phyloP scores from a whole-genome alignment of 768 basidiomycete species.

The Punctularia strigosozonata region DNA sequence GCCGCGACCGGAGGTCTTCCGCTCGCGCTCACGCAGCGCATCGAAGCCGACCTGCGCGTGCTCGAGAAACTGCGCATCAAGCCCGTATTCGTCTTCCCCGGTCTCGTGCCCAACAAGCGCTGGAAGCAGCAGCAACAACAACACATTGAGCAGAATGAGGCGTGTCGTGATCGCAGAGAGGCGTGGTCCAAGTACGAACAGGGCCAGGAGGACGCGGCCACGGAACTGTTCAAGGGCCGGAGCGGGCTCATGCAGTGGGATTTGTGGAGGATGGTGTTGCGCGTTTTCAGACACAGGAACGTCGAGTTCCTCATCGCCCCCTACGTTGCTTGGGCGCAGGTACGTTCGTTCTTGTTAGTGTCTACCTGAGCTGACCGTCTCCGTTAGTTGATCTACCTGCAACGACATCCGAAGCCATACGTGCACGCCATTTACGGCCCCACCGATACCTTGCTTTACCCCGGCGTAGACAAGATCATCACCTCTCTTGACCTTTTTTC shows the following conservation, averaged over 20 bases:
- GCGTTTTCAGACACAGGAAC: constrained; percentile 88
- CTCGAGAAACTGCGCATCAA: constrained; percentile 91
- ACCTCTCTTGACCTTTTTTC: constrained; percentile 72
- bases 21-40: constrained; percentile 73
- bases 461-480: constrained; percentile 81
- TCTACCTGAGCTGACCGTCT: constrained; percentile 3
- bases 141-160: constrained; percentile 41
- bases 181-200: constrained; percentile 94
- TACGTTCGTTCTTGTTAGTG: constrained; percentile 26
- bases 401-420: constrained; percentile 86
- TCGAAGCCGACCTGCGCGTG: constrained; percentile 83
- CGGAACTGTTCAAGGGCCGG: constrained; percentile 70
- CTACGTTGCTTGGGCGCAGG: constrained; percentile 93
- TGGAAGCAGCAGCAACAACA: constrained; percentile 52
- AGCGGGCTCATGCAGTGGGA: constrained; percentile 72
- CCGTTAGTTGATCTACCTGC: constrained; percentile 81
- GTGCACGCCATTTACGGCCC: constrained; percentile 91
- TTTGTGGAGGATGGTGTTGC: constrained; percentile 85
- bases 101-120: constrained; percentile 68
- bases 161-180: constrained; percentile 63
- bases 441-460: constrained; percentile 83
- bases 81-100: constrained; percentile 97
- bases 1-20: constrained; percentile 94
- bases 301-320: constrained; percentile 96
- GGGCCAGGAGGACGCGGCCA: constrained; percentile 83